Percentiles rank a stretch among this genome's conserved stretches.
Conservation (phyloP, 352 stramenopile species). For the Aphanomyces stellatus region DNA sequence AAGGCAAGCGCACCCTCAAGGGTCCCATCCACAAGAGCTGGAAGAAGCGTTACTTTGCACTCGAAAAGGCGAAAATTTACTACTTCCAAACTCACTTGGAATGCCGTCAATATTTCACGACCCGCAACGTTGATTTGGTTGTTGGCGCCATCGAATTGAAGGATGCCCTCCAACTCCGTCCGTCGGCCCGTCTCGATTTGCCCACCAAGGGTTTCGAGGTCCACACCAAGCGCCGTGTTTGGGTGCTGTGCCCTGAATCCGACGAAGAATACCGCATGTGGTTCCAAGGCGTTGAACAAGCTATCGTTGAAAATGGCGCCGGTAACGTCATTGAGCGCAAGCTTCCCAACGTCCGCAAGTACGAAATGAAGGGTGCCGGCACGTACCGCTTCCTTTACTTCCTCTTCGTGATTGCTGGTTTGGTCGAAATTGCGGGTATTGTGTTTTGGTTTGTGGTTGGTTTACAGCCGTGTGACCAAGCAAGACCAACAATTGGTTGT, state of each 20-base stretch:
- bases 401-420: conserved; percentile 56
- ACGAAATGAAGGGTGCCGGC: conserved; percentile 80
- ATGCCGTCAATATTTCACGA: conserved; percentile 82
- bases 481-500: conserved; percentile 42
- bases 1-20: conserved; percentile 82
- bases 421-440: conserved; percentile 61
- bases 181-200: conserved; percentile 67
- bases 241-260: conserved; percentile 76
- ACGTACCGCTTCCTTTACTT: conserved; percentile 74
- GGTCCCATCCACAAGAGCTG: conserved; percentile 81
- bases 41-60: conserved; percentile 79
- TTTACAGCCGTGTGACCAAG: conserved; percentile 58
- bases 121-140: conserved; percentile 68
- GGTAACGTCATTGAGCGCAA: conserved; percentile 82
- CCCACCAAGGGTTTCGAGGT: conserved; percentile 75
- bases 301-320: conserved; percentile 60
- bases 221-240: conserved; percentile 71
- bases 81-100: conserved; percentile 83
- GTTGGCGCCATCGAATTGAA: conserved; percentile 77
- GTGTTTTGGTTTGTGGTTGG: conserved; percentile 78
- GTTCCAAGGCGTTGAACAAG: conserved; percentile 69
- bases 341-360: conserved; percentile 82
- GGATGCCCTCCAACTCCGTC: conserved; percentile 74
- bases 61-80: conserved; percentile 84
- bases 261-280: conserved; percentile 80